Percentiles rank a stretch among this genome's conserved stretches.
Evolutionary conservation across 2,329 filamentous ascomycete species (phyloP).

Genomic region (Ciborinia camelliae): DNA sequence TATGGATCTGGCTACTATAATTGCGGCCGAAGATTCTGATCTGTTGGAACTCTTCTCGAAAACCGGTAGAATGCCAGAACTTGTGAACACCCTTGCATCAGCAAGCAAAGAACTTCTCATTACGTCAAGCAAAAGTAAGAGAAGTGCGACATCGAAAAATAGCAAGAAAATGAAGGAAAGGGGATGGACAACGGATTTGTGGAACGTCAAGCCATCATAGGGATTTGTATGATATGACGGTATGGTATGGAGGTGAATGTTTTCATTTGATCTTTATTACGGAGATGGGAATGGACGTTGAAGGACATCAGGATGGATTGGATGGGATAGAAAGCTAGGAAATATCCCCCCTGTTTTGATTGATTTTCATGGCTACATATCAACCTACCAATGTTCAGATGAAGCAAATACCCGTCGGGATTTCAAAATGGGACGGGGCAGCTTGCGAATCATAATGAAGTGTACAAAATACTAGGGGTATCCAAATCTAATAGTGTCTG

Average conservation of each 20-base stretch:
- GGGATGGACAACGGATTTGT: constrained; percentile 62
- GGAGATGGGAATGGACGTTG: not conserved
- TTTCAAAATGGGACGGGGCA: not conserved
- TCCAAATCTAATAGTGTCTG: not conserved
- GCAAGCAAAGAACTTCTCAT: constrained; percentile 40
- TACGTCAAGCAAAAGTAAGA: constrained; percentile 49
- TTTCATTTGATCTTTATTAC: not conserved
- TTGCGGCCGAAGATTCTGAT: constrained; percentile 69
- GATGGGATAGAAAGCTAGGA: constrained; percentile 8
- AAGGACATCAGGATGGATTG: constrained; percentile 6
- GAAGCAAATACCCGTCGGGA: not conserved
- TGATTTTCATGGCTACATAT: constrained; percentile 4
- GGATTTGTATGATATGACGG: not conserved
- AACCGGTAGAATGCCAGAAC: constrained; percentile 67
- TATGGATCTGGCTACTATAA: constrained; percentile 76
- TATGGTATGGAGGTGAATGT: not conserved
- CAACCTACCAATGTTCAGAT: constrained; percentile 11
- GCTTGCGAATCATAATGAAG: constrained; percentile 11
- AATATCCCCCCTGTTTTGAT: constrained; percentile 5
- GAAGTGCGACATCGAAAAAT: constrained; percentile 41
- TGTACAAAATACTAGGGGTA: not conserved
- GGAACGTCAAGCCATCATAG: constrained; percentile 41
- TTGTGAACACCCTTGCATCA: constrained; percentile 69
- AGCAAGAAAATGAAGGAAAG: constrained; percentile 59
- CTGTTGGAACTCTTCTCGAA: constrained; percentile 62